Evolutionary conservation across 495 filamentous ascomycete genomes (phyloP).

Genomic region (Sordaria brevicollis): DNA sequence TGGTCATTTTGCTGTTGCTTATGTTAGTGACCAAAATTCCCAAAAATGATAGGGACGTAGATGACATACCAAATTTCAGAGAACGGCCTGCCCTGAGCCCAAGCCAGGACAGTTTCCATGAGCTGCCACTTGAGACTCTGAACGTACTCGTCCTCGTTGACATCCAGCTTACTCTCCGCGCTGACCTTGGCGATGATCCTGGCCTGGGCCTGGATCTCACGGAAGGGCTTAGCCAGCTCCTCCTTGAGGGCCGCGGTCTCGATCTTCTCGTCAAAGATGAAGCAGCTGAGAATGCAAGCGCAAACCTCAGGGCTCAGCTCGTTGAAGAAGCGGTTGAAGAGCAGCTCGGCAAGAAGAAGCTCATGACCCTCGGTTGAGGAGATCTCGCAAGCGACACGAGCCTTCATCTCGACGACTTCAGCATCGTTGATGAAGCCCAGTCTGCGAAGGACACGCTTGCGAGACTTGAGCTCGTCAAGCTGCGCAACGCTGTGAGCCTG

Average conservation of each 20-base stretch:
- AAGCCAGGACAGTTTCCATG: constrained; percentile 92
- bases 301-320: constrained; percentile 78
- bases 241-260: constrained; percentile 64
- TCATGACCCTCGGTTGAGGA: constrained; percentile 77
- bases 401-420: constrained; percentile 92
- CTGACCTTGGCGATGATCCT: constrained; percentile 83
- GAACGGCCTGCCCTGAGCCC: constrained; percentile 88
- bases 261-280: constrained; percentile 94
- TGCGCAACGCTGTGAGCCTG: constrained; percentile 79
- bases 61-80: constrained; percentile 81
- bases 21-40: no score
- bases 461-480: constrained; percentile 87
- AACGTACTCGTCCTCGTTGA: constrained; percentile 90
- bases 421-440: constrained; percentile 89
- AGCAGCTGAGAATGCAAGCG: constrained; percentile 77
- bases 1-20: constrained; percentile 81
- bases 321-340: constrained; percentile 98
- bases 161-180: constrained; percentile 76
- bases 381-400: constrained; percentile 93
- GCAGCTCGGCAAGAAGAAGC: constrained; percentile 77
- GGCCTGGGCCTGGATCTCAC: constrained; percentile 76
- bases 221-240: constrained; percentile 74
- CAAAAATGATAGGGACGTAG: not conserved
- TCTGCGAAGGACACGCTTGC: constrained; percentile 93
- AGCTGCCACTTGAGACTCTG: constrained; percentile 79